Evolutionary conservation across 495 filamentous ascomycete species (phyloP).

Genomic region (Lentithecium fluviatile): DNA sequence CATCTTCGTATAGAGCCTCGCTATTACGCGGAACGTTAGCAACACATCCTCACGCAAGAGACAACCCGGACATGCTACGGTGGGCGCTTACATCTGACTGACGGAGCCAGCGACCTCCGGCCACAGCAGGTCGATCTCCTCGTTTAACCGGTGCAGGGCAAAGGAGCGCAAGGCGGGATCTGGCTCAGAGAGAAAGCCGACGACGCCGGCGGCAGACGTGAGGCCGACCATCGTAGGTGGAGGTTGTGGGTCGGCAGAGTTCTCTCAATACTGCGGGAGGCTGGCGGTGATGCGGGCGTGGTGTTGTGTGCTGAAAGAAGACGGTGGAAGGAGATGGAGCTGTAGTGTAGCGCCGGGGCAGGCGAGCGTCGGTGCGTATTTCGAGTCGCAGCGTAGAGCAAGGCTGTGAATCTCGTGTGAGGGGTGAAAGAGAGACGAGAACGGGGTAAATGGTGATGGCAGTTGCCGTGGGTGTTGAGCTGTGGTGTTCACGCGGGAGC

Average conservation of each 20-base stretch:
- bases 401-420: neutral
- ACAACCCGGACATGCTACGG: neutral
- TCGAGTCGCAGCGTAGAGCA: neutral
- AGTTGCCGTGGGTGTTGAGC: conserved; percentile 19
- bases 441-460: conserved; percentile 32
- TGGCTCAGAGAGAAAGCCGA: conserved; percentile 93
- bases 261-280: neutral
- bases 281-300: conserved; percentile 15
- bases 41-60: neutral
- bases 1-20: conserved; percentile 96
- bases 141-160: conserved; percentile 88
- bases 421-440: conserved; percentile 33
- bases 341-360: conserved; percentile 26
- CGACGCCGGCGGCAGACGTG: conserved; percentile 87
- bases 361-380: conserved; percentile 13
- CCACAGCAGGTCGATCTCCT: conserved; percentile 94
- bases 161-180: conserved; percentile 90
- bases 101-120: conserved; percentile 90
- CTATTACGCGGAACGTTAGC: conserved; percentile 50
- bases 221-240: conserved; percentile 74
- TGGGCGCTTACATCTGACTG: conserved; percentile 76
- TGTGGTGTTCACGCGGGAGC: conserved; percentile 8
- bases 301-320: conserved; percentile 13
- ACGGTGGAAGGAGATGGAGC: conserved; percentile 33
- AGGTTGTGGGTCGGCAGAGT: neutral